Evolutionary conservation across 2,329 filamentous ascomycete genomes (phyloP).

Genomic region (Daldinia sp.): DNA sequence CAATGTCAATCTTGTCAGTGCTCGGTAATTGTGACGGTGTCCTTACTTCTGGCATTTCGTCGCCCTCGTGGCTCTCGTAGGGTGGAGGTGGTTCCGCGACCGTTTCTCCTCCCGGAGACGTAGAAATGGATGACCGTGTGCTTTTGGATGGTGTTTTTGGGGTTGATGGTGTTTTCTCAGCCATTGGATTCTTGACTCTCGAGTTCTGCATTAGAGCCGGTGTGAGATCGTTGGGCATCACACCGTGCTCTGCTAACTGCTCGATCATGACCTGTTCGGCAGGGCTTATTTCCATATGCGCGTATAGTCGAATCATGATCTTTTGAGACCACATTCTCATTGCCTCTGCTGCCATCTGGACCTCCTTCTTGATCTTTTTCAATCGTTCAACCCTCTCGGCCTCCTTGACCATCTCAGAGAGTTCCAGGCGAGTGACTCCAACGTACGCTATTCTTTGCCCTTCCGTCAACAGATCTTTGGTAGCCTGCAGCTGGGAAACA

Average conservation of each 20-base stretch:
- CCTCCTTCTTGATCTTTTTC: constrained; percentile 74
- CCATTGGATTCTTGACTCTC: constrained; percentile 91
- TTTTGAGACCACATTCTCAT: constrained; percentile 97
- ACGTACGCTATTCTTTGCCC: constrained; percentile 97
- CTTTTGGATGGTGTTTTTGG: constrained; percentile 40
- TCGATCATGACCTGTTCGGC: constrained; percentile 99
- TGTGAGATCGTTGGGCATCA: constrained; percentile 83
- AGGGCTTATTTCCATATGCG: constrained; percentile 94
- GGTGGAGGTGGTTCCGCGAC: constrained; percentile 63
- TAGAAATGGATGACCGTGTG: constrained; percentile 44
- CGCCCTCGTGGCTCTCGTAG: constrained; percentile 69
- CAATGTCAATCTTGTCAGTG: constrained; percentile 89
- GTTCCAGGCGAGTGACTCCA: constrained; percentile 82
- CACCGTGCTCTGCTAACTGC: constrained; percentile 91
- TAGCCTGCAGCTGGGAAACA: constrained; percentile 90
- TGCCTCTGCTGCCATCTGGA: constrained; percentile 75
- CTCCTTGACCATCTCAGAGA: constrained; percentile 79
- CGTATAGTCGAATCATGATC: constrained; percentile 94
- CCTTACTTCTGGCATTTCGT: constrained; percentile 80
- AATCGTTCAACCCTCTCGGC: constrained; percentile 67
- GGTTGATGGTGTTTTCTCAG: constrained; percentile 47
- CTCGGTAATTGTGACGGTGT: constrained; percentile 83
- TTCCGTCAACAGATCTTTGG: constrained; percentile 93
- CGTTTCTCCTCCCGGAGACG: constrained; percentile 53
- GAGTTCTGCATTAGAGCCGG: constrained; percentile 90